Evolutionary conservation across 768 basidiomycete species (phyloP).

Genomic region (Serendipita sp.): DNA sequence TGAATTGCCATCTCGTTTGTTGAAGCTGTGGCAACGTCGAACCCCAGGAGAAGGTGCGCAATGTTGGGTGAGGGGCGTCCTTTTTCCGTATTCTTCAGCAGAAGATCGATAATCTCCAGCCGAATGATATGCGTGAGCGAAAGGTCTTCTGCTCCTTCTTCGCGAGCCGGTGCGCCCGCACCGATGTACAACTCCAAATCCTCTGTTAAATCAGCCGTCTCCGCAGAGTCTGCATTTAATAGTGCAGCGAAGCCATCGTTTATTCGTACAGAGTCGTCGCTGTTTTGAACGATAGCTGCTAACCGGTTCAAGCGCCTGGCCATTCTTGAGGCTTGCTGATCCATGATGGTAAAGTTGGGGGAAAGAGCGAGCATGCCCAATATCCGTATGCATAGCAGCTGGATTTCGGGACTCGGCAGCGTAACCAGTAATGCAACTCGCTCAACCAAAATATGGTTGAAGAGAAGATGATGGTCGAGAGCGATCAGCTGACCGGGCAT

Average conservation of each 20-base stretch:
- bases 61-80: slow-evolving; percentile 60
- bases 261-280: slow-evolving; percentile 73
- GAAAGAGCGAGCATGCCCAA: slow-evolving; percentile 51
- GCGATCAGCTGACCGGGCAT: slow-evolving; percentile 29
- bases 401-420: slow-evolving; percentile 54
- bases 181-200: slow-evolving; percentile 47
- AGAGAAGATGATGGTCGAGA: slow-evolving; percentile 61
- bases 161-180: slow-evolving; percentile 51
- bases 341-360: slow-evolving; percentile 30
- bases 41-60: slow-evolving; percentile 69
- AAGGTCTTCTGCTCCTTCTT: slow-evolving; percentile 26
- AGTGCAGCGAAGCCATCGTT: slow-evolving; percentile 59
- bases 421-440: slow-evolving; percentile 69
- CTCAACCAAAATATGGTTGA: slow-evolving; percentile 55
- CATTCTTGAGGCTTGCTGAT: slow-evolving; percentile 22
- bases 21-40: slow-evolving; percentile 39
- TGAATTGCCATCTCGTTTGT: slow-evolving; percentile 44
- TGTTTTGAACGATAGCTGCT: slow-evolving; percentile 63
- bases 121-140: slow-evolving; percentile 47
- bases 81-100: slow-evolving; percentile 59
- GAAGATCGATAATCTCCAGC: slow-evolving; percentile 61
- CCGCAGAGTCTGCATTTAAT: slow-evolving; percentile 43
- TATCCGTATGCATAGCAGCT: slow-evolving; percentile 63
- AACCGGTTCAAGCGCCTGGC: slow-evolving; percentile 40
- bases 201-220: slow-evolving; percentile 47